Evolutionary conservation across 129 eudicot species (phyloP), one percentile per base, ranked within the genome.

Genomic region (Flaveria trinervia): DNA sequence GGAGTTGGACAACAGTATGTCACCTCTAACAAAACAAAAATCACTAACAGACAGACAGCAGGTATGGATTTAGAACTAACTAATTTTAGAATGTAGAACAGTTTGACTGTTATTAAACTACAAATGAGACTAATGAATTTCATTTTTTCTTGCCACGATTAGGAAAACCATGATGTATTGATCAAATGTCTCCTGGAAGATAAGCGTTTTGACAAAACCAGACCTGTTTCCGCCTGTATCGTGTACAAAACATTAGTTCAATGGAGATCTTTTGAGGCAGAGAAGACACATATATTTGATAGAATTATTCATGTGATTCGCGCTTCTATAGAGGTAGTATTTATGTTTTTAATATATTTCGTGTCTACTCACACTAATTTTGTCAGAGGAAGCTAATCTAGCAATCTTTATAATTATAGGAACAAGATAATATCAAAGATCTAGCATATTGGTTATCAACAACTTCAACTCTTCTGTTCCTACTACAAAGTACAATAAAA

Each of bases 201-300:
- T 72, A 88, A 87, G 77, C 83, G 88, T 23, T 95, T 95, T 72
- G 91, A 90, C 83, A 86, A 91, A 79, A 85, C 89, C 79, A 95
- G 92, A 79, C 96, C 99, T 46, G 88, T 91, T 84, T 91, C 96
- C 62, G 99, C 99, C 41, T 91, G 97, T 59, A 80, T 88, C 3
- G 90, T 91, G 79, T 91, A 87, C 85, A 95, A 89, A 88, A 80
- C 95, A 83, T 91, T 95, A 77, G 81, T 95, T 60, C 99, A 95
- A 25, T 95, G 99, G 99, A 89, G 99, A 84, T 95, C 99, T 72
- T 92, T 95, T 79, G 99, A 95, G 69, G 99, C 96, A 73, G 97
- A 95, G 39, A 95, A 92, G 86, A 95, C 97, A 55, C 86, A 73
- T 73, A 92, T 95, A 52, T 95, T 91, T 81, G 99, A 91, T 57